Evolutionary conservation across 2,329 filamentous ascomycete species (phyloP).

Genomic region (Aspergillus costaricaensis): DNA sequence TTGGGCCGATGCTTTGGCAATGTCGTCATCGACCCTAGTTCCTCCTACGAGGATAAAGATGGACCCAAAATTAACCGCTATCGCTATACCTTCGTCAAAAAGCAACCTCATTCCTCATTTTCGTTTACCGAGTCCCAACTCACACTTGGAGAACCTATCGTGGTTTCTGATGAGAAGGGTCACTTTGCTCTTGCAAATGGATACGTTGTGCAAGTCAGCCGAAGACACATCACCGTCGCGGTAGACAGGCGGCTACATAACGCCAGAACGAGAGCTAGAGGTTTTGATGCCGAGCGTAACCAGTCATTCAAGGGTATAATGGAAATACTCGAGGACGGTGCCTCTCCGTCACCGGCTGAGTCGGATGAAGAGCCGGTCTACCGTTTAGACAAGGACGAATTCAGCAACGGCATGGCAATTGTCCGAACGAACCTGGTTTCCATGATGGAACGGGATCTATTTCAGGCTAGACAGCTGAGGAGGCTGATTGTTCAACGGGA

Average conservation of each 20-base stretch:
- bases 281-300: conserved; percentile 74
- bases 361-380: conserved; percentile 63
- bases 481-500: conserved; percentile 77
- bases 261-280: conserved; percentile 70
- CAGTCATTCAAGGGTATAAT: conserved; percentile 91
- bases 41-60: conserved; percentile 67
- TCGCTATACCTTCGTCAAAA: conserved; percentile 80
- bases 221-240: conserved; percentile 76
- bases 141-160: conserved; percentile 82
- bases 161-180: conserved; percentile 92
- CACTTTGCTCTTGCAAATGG: conserved; percentile 95
- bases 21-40: conserved; percentile 78
- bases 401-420: conserved; percentile 95
- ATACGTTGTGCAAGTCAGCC: conserved; percentile 77
- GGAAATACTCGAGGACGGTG: conserved; percentile 68
- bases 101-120: conserved; percentile 61
- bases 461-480: conserved; percentile 71
- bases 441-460: conserved; percentile 79
- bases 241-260: conserved; percentile 91
- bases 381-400: conserved; percentile 94
- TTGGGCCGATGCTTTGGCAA: conserved; percentile 87
- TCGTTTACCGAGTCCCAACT: conserved; percentile 93
- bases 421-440: conserved; percentile 92
- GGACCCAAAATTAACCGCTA: conserved; percentile 88
- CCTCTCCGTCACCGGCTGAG: conserved; percentile 34